Evolutionary conservation across 352 stramenopile genomes (phyloP).

Genomic region (Phytophthora cactorum): DNA sequence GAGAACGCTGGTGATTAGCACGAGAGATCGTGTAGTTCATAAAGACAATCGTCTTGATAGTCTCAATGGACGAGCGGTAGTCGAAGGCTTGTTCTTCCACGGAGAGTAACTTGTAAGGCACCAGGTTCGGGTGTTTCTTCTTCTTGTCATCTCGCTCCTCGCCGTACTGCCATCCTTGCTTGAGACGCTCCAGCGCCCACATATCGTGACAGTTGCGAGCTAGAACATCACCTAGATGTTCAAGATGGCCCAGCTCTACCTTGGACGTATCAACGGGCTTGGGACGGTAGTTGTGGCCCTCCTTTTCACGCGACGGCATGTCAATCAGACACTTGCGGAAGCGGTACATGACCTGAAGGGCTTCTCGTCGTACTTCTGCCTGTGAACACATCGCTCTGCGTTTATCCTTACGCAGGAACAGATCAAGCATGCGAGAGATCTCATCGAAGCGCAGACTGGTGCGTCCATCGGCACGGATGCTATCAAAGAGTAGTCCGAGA

Average conservation of each 20-base stretch:
- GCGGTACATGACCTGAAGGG: constrained; percentile 88
- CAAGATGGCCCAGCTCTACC: constrained; percentile 76
- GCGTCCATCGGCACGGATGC: constrained; percentile 71
- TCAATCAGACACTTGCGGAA: constrained; percentile 90
- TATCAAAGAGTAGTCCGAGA: constrained; percentile 80
- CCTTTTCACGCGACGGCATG: constrained; percentile 89
- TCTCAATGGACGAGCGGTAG: constrained; percentile 88
- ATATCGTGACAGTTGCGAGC: constrained; percentile 89
- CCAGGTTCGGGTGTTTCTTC: constrained; percentile 83
- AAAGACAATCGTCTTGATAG: constrained; percentile 88
- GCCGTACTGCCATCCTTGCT: constrained; percentile 86
- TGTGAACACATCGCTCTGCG: constrained; percentile 73
- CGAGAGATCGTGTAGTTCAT: constrained; percentile 89
- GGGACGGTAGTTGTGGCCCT: constrained; percentile 87
- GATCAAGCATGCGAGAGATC: constrained; percentile 84
- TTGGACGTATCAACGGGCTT: constrained; percentile 84
- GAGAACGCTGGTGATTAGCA: constrained; percentile 39
- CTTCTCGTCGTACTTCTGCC: constrained; percentile 74
- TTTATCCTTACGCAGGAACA: constrained; percentile 84
- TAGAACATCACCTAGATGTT: constrained; percentile 77
- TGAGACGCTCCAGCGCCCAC: constrained; percentile 84
- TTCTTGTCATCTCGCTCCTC: constrained; percentile 69
- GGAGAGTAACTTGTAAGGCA: constrained; percentile 84
- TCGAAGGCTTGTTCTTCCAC: constrained; percentile 86
- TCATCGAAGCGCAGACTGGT: constrained; percentile 84